A percentile compares a stretch with the other conserved stretches of the same genome.
Conservation (phyloP, 2,329 filamentous ascomycete genomes). For the Calonectria fujianensis region DNA sequence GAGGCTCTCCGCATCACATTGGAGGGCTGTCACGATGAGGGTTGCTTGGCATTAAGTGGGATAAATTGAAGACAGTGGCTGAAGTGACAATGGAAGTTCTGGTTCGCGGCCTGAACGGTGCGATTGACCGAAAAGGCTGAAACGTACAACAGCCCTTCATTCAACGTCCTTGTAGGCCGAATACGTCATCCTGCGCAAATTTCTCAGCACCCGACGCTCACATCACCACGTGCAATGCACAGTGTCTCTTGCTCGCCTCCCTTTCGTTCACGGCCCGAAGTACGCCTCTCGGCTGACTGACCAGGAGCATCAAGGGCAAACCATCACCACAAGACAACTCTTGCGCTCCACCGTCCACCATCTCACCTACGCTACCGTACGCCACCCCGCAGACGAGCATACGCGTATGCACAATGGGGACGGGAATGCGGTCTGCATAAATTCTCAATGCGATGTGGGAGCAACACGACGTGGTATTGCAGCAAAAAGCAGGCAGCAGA, state of each 20-base stretch:
- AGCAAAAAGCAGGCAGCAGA: too few relatives aligned
- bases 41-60: background rate
- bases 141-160: background rate
- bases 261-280: background rate
- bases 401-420: conserved; percentile 8
- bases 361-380: conserved; percentile 20
- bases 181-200: conserved; percentile 19
- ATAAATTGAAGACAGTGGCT: background rate
- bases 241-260: background rate
- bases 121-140: background rate
- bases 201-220: background rate
- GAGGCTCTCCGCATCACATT: background rate
- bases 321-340: background rate
- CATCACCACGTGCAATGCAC: background rate
- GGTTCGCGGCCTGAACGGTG: background rate
- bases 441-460: background rate
- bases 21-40: too few relatives aligned
- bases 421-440: background rate
- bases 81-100: too few relatives aligned
- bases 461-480: background rate
- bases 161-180: background rate
- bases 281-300: background rate
- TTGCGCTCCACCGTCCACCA: background rate
- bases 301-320: background rate
- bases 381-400: conserved; percentile 19